Percentiles rank a stretch among this genome's conserved stretches.
These are phyloP conservation scores for Exophiala calicioides DNA, from an alignment of 2,329 filamentous ascomycete genomes.

Conservation along the genomic window DNA sequence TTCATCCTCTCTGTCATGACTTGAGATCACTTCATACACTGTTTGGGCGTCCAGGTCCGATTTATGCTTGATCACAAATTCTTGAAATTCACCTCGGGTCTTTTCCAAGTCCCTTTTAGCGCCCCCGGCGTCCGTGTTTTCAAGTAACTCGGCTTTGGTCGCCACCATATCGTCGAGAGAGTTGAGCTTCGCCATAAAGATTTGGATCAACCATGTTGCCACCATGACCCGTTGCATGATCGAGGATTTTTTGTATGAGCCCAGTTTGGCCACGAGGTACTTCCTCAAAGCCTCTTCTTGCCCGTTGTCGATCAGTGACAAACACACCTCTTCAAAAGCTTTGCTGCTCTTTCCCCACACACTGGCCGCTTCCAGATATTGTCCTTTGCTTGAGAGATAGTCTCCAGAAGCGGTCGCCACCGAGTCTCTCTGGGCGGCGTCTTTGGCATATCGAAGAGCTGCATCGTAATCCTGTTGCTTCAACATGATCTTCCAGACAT, in stretches of 20 bases:
- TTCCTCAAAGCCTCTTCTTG: constrained; percentile 89
- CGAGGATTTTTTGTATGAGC: constrained; percentile 75
- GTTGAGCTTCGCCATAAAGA: constrained; percentile 97
- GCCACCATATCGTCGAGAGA: constrained; percentile 91
- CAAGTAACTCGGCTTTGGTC: constrained; percentile 78
- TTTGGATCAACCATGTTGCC: constrained; percentile 89
- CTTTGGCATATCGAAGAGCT: constrained; percentile 81
- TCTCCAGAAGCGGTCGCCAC: constrained; percentile 92
- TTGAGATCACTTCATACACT: constrained; percentile 92
- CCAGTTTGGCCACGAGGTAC: constrained; percentile 83
- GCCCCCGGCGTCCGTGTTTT: constrained; percentile 69
- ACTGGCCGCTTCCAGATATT: constrained; percentile 80
- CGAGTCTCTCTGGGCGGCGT: constrained; percentile 78
- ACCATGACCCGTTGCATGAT: constrained; percentile 96
- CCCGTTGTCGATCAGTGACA: constrained; percentile 84
- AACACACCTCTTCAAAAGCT: constrained; percentile 91
- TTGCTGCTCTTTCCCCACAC: constrained; percentile 96
- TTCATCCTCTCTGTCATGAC: constrained; percentile 91
- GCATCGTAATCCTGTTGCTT: constrained; percentile 83
- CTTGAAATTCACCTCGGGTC: constrained; percentile 78
- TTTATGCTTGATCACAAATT: constrained; percentile 84
- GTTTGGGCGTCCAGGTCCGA: constrained; percentile 85
- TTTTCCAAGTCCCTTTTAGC: constrained; percentile 69
- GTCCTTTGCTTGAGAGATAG: constrained; percentile 76
- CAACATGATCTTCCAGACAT: constrained; percentile 94